These are phyloP conservation scores for Brasenia schreberi DNA, from an alignment of 164 flowering plant species.

Conservation along the genomic window DNA sequence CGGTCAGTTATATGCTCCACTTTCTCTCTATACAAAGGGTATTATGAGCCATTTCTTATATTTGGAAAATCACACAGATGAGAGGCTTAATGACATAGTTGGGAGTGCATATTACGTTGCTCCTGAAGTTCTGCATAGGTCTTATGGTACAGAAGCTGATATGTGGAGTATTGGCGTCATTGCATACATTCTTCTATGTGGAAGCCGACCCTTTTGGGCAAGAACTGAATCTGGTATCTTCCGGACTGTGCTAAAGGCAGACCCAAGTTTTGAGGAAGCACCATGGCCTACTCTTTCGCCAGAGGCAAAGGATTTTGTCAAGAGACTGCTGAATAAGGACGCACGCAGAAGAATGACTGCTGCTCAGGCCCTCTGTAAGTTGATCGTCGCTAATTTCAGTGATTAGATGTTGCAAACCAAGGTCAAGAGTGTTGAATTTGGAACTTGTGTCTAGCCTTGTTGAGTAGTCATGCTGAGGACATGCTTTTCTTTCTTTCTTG, in stretches of 20 bases:
- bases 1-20: background rate
- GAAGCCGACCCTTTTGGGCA: constrained; percentile 98
- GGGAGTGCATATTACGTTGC: constrained; percentile 99
- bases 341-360: constrained; percentile 88
- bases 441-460: background rate
- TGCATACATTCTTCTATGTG: constrained; percentile 93
- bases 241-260: constrained; percentile 77
- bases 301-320: constrained; percentile 84
- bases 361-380: constrained; percentile 91
- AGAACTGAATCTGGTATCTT: constrained; percentile 95
- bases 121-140: constrained; percentile 94
- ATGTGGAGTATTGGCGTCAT: constrained; percentile 99
- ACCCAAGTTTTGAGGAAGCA: constrained; percentile 82
- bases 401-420: background rate
- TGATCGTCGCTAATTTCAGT: background rate
- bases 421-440: background rate
- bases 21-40: background rate
- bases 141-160: constrained; percentile 96
- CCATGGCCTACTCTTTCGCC: constrained; percentile 93
- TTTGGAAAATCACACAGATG: constrained; percentile 45
- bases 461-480: background rate
- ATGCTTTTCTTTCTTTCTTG: background rate
- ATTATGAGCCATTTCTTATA: constrained; percentile 3
- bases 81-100: constrained; percentile 88
- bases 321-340: constrained; percentile 80